Conservation (phyloP, 129 eudicot genomes). For the Lactuca sativa region DNA sequence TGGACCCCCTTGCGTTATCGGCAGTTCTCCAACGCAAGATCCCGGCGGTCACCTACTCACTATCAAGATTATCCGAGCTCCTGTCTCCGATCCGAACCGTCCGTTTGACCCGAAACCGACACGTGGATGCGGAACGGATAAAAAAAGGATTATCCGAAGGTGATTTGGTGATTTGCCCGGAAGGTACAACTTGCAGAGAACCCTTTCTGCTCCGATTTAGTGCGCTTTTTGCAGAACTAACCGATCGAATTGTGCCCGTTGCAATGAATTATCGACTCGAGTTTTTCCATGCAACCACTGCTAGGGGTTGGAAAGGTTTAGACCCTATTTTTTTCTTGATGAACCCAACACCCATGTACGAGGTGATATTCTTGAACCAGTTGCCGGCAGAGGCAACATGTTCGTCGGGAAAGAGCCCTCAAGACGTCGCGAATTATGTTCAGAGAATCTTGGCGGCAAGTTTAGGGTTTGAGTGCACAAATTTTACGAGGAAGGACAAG, state of each 20-base stretch:
- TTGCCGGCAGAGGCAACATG: constrained; percentile 74
- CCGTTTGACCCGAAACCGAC: constrained; percentile 59
- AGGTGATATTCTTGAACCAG: constrained; percentile 79
- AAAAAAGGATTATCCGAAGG: constrained; percentile 56
- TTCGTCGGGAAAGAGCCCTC: constrained; percentile 71
- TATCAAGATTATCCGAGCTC: constrained; percentile 69
- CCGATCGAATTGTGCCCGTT: constrained; percentile 74
- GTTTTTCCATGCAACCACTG: constrained; percentile 76
- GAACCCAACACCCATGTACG: constrained; percentile 82
- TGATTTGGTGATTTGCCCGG: constrained; percentile 77
- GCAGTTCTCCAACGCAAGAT: constrained; percentile 59
- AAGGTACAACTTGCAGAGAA: constrained; percentile 88
- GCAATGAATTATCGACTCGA: constrained; percentile 78
- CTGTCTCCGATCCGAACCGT: constrained; percentile 82
- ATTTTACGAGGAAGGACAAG: constrained; percentile 75
- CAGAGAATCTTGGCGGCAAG: constrained; percentile 78
- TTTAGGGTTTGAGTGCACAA: constrained; percentile 81
- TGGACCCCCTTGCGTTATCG: constrained; percentile 84
- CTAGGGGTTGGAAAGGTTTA: constrained; percentile 83
- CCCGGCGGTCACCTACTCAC: constrained; percentile 84
- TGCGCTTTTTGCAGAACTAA: constrained; percentile 73
- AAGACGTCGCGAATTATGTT: constrained; percentile 84
- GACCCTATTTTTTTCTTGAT: constrained; percentile 81
- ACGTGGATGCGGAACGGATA: constrained; percentile 61
- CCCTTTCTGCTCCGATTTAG: constrained; percentile 78